A percentile compares a stretch with the other conserved stretches of the same genome.
These are phyloP conservation scores for Umbelopsis isabellina DNA, from an alignment of 192 early-diverging fungal genomes.

Conservation along the genomic window DNA sequence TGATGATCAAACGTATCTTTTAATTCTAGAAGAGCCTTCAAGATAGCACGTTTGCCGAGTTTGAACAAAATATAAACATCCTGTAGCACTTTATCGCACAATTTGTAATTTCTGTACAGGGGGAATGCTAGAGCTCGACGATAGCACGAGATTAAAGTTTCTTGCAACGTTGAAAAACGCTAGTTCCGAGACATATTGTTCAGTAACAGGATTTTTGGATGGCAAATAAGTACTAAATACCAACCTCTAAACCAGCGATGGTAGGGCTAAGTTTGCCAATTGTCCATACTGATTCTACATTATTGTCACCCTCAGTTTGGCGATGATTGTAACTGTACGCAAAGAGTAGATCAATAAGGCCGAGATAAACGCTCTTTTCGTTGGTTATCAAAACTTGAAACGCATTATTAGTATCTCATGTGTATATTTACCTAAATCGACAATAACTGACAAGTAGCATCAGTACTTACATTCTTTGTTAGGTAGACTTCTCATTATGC, in stretches of 20 bases:
- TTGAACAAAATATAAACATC: slow-evolving; percentile 85
- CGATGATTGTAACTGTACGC: slow-evolving; percentile 91
- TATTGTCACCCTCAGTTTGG: slow-evolving; percentile 80
- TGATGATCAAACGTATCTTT: slow-evolving; percentile 83
- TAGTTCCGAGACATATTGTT: slow-evolving; percentile 19
- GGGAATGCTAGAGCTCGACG: slow-evolving; percentile 89
- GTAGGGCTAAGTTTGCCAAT: slow-evolving; percentile 81
- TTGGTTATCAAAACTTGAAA: slow-evolving; percentile 65
- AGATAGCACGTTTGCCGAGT: slow-evolving; percentile 78
- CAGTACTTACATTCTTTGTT: slow-evolving; percentile 71
- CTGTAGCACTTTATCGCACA: slow-evolving; percentile 72
- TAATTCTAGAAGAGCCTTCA: slow-evolving; percentile 79
- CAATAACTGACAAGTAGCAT: slow-evolving; percentile 3
- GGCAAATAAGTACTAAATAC: neutral
- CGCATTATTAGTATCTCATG: neutral
- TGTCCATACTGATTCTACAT: slow-evolving; percentile 90
- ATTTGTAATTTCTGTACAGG: slow-evolving; percentile 77
- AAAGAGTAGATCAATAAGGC: slow-evolving; percentile 90
- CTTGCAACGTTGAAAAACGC: slow-evolving; percentile 66
- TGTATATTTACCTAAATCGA: no score
- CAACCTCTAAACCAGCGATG: slow-evolving; percentile 78
- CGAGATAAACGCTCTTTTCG: slow-evolving; percentile 73
- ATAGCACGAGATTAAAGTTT: slow-evolving; percentile 63
- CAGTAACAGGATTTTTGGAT: neutral
- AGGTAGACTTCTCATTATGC: slow-evolving; percentile 76